Evolutionary conservation across 163 green algal genomes (phyloP), one percentile per base, ranked within the genome.

Genomic region (Smithsoniella earleae): DNA sequence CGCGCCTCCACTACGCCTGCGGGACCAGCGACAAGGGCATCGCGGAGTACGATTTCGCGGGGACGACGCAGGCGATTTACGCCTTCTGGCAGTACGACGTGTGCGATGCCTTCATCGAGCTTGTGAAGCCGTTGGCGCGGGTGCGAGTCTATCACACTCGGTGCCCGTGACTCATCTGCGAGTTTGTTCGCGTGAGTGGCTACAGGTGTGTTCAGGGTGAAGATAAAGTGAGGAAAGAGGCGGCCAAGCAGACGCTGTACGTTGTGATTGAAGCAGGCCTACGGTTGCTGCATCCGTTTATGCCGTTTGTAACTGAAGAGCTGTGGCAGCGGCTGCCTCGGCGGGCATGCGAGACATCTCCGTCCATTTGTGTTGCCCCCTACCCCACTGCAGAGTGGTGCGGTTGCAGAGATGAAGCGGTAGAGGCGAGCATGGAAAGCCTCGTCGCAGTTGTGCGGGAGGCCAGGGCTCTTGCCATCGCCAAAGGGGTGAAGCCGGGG

Each of bases 61-160:
- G 77, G 27, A 86, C 89, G 37, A 96, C 90, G 5, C 80, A 87
- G 78, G 75, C 78, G 44, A 45, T 94, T 22, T 98, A 98, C 82
- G 76, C 73, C 37, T 95, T 91, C 74, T 96, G 88, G 58, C 90
- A 97, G 86, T 96, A 97, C 78, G 84, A 96, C 46, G 75, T 98
- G 72, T 99, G 94, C 82, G 94, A 98, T 76, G 90, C 97, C 49
- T 98, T 96, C 86, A 97, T 99, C 74, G 94, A 99, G 86, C 78
- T 98, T 25, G 86, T 92, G 77, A 99, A 99, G 88, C 91, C 91
- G 1, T 82, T 92, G 31, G 49, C 33, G 49, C 49, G 49, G 49
- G 49, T 64, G 49, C 49, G 49, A 10, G 6, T 64, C 6, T 13
- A 6, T 13, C 49, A 6, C 8, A 64, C 5, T 13, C 49, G 49